Evolutionary conservation across 2,329 filamentous ascomycete species (phyloP).

Genomic region (Knufia petricola): DNA sequence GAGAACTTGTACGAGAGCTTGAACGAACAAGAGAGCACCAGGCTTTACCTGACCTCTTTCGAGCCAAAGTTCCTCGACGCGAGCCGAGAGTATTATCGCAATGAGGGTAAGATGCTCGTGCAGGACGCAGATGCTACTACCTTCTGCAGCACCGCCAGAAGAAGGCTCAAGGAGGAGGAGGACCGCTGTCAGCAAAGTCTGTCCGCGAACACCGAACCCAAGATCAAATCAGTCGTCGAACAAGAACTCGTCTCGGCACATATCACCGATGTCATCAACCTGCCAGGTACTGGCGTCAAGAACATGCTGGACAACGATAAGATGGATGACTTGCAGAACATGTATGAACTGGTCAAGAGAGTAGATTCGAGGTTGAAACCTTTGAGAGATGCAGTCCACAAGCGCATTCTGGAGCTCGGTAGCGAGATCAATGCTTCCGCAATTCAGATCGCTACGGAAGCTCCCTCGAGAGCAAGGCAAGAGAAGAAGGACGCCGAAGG

Average conservation of each 20-base stretch:
- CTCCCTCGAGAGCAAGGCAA: slow-evolving; percentile 26
- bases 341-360: slow-evolving; percentile 69
- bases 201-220: slow-evolving; percentile 59
- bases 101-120: slow-evolving; percentile 65
- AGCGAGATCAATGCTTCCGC: slow-evolving; percentile 65
- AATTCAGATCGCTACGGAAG: slow-evolving; percentile 46
- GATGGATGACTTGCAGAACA: slow-evolving; percentile 63
- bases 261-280: slow-evolving; percentile 68
- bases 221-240: slow-evolving; percentile 70
- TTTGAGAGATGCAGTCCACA: slow-evolving; percentile 61
- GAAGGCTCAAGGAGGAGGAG: slow-evolving; percentile 67
- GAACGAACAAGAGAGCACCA: slow-evolving; percentile 65
- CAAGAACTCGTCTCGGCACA: slow-evolving; percentile 67
- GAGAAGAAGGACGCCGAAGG: slow-evolving; percentile 35
- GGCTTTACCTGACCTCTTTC: slow-evolving; percentile 75
- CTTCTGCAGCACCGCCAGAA: slow-evolving; percentile 69
- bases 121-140: slow-evolving; percentile 68
- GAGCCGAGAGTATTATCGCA: slow-evolving; percentile 63
- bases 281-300: slow-evolving; percentile 74
- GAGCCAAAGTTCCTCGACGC: slow-evolving; percentile 65
- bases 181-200: slow-evolving; percentile 77
- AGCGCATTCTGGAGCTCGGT: slow-evolving; percentile 69
- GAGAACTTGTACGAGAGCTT: slow-evolving; percentile 77
- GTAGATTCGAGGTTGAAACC: slow-evolving; percentile 66
- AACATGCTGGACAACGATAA: slow-evolving; percentile 90